Conservation (phyloP, 2,329 filamentous ascomycete species). For the Lecanoromycetidae sp. region DNA sequence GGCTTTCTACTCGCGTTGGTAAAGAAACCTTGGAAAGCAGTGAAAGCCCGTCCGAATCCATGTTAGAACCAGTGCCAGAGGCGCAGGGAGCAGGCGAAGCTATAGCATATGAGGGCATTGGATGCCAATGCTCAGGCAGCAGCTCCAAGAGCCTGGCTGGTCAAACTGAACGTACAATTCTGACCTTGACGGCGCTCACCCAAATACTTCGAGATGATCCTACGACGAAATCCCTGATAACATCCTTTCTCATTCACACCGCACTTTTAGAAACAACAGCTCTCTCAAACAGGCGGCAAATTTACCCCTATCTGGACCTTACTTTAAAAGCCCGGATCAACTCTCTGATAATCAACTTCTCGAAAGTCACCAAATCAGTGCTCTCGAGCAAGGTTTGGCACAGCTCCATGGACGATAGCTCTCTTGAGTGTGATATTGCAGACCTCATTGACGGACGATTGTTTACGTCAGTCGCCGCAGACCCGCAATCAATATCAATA, state of each 20-base stretch:
- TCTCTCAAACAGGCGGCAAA: slow-evolving; percentile 27
- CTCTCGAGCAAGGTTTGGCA: slow-evolving; percentile 2
- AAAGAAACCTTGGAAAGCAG: too few relatives aligned
- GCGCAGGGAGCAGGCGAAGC: too few relatives aligned
- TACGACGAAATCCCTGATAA: slow-evolving; percentile 23
- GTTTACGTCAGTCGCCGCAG: slow-evolving; percentile 23
- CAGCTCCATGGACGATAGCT: slow-evolving; percentile 19
- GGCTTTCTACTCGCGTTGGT: too few relatives aligned
- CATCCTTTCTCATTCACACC: slow-evolving; percentile 34
- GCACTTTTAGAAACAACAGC: slow-evolving; percentile 31
- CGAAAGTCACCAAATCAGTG: neutral
- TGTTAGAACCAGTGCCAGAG: too few relatives aligned
- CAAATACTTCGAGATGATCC: slow-evolving; percentile 25
- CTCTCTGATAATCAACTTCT: neutral
- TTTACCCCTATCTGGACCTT: neutral
- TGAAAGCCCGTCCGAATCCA: too few relatives aligned
- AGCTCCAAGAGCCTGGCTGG: neutral
- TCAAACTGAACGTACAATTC: slow-evolving; percentile 25
- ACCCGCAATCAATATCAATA: slow-evolving; percentile 1
- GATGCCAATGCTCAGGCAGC: neutral
- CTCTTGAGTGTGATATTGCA: slow-evolving; percentile 34
- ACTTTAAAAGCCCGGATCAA: neutral
- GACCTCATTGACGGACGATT: slow-evolving; percentile 47
- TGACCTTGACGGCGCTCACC: slow-evolving; percentile 23
- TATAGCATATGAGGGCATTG: too few relatives aligned